Conservation (phyloP, 148 eudicot species). For the Chenopodium berlandieri region DNA sequence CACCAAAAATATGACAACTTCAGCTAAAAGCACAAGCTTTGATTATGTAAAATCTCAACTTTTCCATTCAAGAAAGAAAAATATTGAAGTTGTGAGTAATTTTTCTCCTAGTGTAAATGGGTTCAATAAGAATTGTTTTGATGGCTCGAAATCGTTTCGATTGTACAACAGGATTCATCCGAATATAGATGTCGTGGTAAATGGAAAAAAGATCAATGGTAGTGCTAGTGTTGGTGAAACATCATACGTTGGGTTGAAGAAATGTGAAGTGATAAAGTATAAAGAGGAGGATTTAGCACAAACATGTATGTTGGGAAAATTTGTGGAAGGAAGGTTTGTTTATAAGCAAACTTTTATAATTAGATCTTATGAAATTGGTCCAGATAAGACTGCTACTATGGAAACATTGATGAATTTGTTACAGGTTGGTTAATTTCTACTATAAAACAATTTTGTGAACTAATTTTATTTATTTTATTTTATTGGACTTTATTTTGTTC, state of each 20-base stretch:
- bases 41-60: constrained; percentile 7
- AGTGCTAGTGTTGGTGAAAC: constrained; percentile 35
- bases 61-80: constrained; percentile 29
- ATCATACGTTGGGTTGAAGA: constrained; percentile 29
- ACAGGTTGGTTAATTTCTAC: constrained; percentile 39
- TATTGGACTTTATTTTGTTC: too few species aligned
- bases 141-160: constrained; percentile 11
- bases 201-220: constrained; percentile 67
- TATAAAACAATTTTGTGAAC: too few species aligned
- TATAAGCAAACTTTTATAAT: constrained; percentile 67
- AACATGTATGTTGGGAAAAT: constrained; percentile 51
- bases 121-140: neutral
- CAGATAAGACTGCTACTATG: constrained; percentile 87
- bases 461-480: too few species aligned
- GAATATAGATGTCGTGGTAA: constrained; percentile 27
- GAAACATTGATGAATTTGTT: constrained; percentile 84
- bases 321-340: constrained; percentile 54
- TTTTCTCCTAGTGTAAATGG: constrained; percentile 9
- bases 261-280: constrained; percentile 19
- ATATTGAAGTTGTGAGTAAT: constrained; percentile 8
- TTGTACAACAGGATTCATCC: constrained; percentile 11
- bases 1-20: constrained; percentile 16
- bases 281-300: constrained; percentile 39
- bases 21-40: constrained; percentile 12
- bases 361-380: constrained; percentile 85